Conservation (phyloP, 2,329 filamentous ascomycete species). For the Pseudogymnoascus sp. region DNA sequence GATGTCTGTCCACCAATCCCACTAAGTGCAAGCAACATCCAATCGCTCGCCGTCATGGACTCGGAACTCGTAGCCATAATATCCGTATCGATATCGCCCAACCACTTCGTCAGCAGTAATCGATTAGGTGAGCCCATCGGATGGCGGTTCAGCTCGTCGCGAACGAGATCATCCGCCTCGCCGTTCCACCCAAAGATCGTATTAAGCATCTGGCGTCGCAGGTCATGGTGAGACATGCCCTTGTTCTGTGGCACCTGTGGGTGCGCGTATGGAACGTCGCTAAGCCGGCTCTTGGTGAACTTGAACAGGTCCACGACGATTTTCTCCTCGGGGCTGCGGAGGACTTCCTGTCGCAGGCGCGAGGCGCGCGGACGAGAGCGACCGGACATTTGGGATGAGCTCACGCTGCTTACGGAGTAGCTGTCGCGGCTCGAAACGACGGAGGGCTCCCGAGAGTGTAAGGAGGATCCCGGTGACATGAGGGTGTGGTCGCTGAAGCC, state of each 20-base stretch:
- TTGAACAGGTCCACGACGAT: slow-evolving; percentile 76
- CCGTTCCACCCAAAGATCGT: slow-evolving; percentile 94
- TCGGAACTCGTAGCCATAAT: slow-evolving; percentile 72
- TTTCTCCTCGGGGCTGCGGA: slow-evolving; percentile 68
- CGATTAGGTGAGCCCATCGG: slow-evolving; percentile 64
- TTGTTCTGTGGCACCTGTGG: slow-evolving; percentile 50
- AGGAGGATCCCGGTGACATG: slow-evolving; percentile 58
- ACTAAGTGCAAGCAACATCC: slow-evolving; percentile 91
- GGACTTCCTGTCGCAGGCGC: slow-evolving; percentile 69
- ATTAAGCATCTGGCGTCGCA: slow-evolving; percentile 82
- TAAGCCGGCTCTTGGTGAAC: slow-evolving; percentile 70
- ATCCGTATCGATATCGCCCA: slow-evolving; percentile 76
- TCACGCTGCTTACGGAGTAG: slow-evolving; percentile 47
- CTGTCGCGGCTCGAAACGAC: slow-evolving; percentile 38
- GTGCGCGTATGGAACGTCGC: slow-evolving; percentile 73
- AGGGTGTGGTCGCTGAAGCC: slow-evolving; percentile 57
- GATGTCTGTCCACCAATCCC: slow-evolving; percentile 72
- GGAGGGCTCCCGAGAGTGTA: slow-evolving; percentile 31
- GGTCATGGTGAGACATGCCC: slow-evolving; percentile 65
- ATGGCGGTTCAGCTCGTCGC: slow-evolving; percentile 75
- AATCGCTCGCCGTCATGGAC: slow-evolving; percentile 88
- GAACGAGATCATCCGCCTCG: slow-evolving; percentile 71
- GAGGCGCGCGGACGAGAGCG: slow-evolving; percentile 49
- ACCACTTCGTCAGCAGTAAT: slow-evolving; percentile 84
- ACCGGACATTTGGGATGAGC: slow-evolving; percentile 35